Evolutionary conservation across 768 basidiomycete genomes (phyloP).

Genomic region (Tephrocybe sp.): DNA sequence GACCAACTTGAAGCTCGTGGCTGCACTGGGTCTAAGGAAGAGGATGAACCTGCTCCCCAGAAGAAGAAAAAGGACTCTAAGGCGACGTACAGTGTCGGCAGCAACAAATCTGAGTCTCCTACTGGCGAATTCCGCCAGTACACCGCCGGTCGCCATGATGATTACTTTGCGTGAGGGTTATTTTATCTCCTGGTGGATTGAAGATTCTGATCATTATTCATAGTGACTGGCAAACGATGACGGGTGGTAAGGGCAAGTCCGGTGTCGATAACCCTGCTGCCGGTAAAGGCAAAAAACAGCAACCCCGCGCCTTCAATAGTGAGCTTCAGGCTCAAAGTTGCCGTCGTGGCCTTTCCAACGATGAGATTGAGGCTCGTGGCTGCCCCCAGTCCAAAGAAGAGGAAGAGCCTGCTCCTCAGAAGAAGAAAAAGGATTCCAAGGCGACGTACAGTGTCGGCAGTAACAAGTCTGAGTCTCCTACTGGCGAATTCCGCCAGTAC

Average conservation of each 20-base stretch:
- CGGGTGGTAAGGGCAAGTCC: too few relatives aligned
- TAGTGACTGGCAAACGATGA: slow-evolving; percentile 9
- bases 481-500: slow-evolving; percentile 1
- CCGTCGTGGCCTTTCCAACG: too few relatives aligned
- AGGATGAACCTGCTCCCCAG: not conserved
- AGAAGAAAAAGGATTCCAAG: not conserved
- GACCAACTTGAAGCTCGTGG: not conserved
- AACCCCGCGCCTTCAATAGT: not conserved
- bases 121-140: slow-evolving; percentile 2
- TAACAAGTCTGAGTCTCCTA: slow-evolving; percentile 5
- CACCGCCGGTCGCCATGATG: slow-evolving; percentile 4
- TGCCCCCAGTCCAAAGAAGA: not conserved
- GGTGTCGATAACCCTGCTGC: slow-evolving; percentile 9
- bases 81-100: slow-evolving; percentile 1
- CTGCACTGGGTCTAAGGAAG: not conserved
- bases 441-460: slow-evolving; percentile 2
- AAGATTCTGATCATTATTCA: not conserved
- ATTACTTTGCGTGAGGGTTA: slow-evolving; percentile 10
- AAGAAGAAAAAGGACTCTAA: slow-evolving; percentile 2
- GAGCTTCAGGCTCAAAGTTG: too few relatives aligned
- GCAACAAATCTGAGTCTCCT: slow-evolving; percentile 5
- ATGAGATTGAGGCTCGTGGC: not conserved
- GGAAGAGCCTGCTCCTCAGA: not conserved
- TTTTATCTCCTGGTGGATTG: too few relatives aligned
- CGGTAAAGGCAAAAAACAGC: slow-evolving; percentile 5